Percentiles rank a stretch among this genome's conserved stretches.
Conservation (phyloP, 129 eudicot species). For the Glebionis coronaria region DNA sequence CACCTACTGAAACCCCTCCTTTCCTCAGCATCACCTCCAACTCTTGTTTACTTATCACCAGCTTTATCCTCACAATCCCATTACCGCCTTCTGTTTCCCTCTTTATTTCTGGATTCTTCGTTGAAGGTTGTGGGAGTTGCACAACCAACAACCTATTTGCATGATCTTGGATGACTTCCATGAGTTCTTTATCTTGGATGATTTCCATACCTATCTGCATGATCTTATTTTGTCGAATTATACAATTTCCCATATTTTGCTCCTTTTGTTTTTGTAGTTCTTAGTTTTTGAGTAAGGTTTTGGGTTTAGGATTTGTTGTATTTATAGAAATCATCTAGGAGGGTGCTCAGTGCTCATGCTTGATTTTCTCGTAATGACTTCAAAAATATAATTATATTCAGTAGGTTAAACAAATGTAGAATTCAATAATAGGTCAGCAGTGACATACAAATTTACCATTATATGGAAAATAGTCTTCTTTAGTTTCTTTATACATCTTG, state of each 20-base stretch:
- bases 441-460: slow-evolving; percentile 1
- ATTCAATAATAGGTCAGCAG: slow-evolving; percentile 11
- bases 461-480: neutral
- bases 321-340: slow-evolving; percentile 27
- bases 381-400: neutral
- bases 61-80: slow-evolving; percentile 65
- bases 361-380: slow-evolving; percentile 31
- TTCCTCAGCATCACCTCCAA: slow-evolving; percentile 54
- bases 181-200: slow-evolving; percentile 45
- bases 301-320: slow-evolving; percentile 26
- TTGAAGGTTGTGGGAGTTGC: slow-evolving; percentile 36
- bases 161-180: slow-evolving; percentile 30
- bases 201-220: slow-evolving; percentile 57
- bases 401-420: neutral
- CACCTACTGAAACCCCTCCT: slow-evolving; percentile 49
- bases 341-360: slow-evolving; percentile 30
- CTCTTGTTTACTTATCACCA: slow-evolving; percentile 71
- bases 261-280: slow-evolving; percentile 9
- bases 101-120: slow-evolving; percentile 29
- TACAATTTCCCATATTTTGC: slow-evolving; percentile 59
- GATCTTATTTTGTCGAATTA: slow-evolving; percentile 48
- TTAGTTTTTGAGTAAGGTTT: slow-evolving; percentile 29
- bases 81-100: slow-evolving; percentile 25
- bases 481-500: neutral
- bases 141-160: slow-evolving; percentile 43